Conservation (phyloP, 2,329 filamentous ascomycete species). For the Lachnellula suecica region DNA sequence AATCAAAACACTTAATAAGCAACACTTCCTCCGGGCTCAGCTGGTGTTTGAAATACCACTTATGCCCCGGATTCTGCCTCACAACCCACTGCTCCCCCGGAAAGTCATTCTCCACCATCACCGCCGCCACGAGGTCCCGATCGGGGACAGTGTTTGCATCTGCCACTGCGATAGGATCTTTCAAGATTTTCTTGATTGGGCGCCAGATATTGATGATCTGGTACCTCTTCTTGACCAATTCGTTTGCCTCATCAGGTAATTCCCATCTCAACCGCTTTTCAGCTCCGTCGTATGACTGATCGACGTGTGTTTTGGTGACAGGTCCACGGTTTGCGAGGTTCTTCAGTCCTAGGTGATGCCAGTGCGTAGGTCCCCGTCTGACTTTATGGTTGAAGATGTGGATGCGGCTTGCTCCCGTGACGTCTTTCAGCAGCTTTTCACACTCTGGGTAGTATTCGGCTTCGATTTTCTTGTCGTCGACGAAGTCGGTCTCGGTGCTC, state of each 20-base stretch:
- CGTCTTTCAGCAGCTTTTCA: slow-evolving; percentile 62
- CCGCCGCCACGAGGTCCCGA: slow-evolving; percentile 66
- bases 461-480: slow-evolving; percentile 65
- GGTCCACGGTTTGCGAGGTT: slow-evolving; percentile 57
- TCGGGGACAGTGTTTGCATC: slow-evolving; percentile 54
- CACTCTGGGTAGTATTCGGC: slow-evolving; percentile 80
- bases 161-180: slow-evolving; percentile 56
- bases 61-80: slow-evolving; percentile 56
- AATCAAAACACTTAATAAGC: slow-evolving; percentile 78
- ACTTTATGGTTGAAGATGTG: slow-evolving; percentile 85
- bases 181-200: slow-evolving; percentile 53
- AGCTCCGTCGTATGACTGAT: slow-evolving; percentile 70
- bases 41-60: slow-evolving; percentile 75
- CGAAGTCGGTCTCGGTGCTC: slow-evolving; percentile 57
- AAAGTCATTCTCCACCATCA: slow-evolving; percentile 71
- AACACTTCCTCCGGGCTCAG: slow-evolving; percentile 64
- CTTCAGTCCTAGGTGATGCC: background rate
- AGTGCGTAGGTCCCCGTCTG: slow-evolving; percentile 45
- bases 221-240: slow-evolving; percentile 64
- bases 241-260: slow-evolving; percentile 59
- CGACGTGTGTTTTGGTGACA: slow-evolving; percentile 73
- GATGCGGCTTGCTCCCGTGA: slow-evolving; percentile 42
- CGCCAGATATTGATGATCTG: slow-evolving; percentile 84
- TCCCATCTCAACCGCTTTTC: slow-evolving; percentile 69
- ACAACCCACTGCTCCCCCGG: slow-evolving; percentile 75